phyloP scores from a whole-genome alignment of 768 basidiomycete species.

The Tulasnella sp. region DNA sequence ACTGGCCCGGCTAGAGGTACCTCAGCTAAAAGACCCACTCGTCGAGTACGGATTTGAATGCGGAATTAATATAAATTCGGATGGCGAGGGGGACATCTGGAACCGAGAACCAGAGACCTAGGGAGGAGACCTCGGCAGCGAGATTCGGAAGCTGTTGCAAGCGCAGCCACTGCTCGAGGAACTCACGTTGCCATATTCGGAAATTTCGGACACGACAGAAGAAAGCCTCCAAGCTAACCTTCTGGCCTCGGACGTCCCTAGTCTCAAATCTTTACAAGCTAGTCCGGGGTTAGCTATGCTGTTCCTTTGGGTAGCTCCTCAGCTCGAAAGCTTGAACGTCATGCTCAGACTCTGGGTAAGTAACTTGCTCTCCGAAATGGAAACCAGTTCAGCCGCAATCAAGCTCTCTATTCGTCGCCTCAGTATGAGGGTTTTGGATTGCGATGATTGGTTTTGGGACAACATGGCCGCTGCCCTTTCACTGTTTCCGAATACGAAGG shows the following conservation, averaged over 20 bases:
- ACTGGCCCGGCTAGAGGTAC: background rate
- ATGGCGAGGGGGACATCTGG: background rate
- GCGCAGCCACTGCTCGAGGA: background rate
- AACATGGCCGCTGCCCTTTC: background rate
- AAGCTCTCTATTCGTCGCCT: background rate
- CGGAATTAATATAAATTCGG: background rate
- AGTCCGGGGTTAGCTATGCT: background rate
- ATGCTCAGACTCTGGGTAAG: background rate
- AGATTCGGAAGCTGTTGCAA: background rate
- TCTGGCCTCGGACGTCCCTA: background rate
- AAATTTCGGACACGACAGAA: background rate
- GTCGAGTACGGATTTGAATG: background rate
- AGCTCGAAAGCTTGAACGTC: background rate
- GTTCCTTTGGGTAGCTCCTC: background rate
- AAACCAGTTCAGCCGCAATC: background rate
- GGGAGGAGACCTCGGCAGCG: background rate
- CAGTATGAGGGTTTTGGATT: background rate
- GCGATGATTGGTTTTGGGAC: background rate
- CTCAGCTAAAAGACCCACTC: background rate
- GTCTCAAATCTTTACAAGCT: background rate
- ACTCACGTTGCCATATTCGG: background rate
- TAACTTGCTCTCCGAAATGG: background rate
- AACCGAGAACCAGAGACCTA: background rate
- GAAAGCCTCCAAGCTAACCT: background rate
- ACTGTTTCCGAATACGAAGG: background rate